phyloP scores from a whole-genome alignment of 371 early-diverging fungal genomes.

The Synchytrium microbalum region DNA sequence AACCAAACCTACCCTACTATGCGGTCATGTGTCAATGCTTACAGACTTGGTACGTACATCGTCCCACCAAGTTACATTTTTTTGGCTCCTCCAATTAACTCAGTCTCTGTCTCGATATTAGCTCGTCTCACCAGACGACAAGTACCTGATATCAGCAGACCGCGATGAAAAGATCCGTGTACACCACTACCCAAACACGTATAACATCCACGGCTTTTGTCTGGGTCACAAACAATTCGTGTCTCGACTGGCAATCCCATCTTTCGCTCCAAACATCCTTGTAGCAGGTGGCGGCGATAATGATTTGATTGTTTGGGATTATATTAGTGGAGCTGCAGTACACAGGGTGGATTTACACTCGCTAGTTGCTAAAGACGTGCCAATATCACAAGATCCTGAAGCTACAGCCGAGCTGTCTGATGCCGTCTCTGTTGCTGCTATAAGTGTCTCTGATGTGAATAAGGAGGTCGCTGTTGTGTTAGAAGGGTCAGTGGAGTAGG shows the following conservation, averaged over 20 bases:
- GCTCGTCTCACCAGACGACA: conserved; percentile 15
- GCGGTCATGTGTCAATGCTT: conserved; percentile 92
- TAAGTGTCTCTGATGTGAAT: neutral
- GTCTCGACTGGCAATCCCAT: neutral
- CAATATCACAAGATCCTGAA: neutral
- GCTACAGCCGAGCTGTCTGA: neutral
- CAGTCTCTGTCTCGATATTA: conserved; percentile 37
- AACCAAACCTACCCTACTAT: conserved; percentile 47
- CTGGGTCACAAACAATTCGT: conserved; percentile 73
- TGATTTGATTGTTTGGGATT: conserved; percentile 72
- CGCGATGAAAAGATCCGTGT: conserved; percentile 95
- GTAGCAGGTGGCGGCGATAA: conserved; percentile 87
- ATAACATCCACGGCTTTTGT: conserved; percentile 80
- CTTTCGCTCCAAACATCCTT: conserved; percentile 41
- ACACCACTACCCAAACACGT: conserved; percentile 77
- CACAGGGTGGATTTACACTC: conserved; percentile 9
- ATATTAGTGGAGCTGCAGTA: conserved; percentile 5
- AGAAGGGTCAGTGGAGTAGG: neutral
- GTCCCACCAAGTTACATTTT: neutral
- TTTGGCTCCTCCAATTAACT: neutral
- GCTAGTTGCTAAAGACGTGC: neutral
- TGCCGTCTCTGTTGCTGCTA: neutral
- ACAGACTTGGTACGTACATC: conserved; percentile 65
- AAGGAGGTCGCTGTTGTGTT: neutral
- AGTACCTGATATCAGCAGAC: conserved; percentile 63